Conservation (phyloP, 2,329 filamentous ascomycete genomes). For the Waltergamsia citrina region DNA sequence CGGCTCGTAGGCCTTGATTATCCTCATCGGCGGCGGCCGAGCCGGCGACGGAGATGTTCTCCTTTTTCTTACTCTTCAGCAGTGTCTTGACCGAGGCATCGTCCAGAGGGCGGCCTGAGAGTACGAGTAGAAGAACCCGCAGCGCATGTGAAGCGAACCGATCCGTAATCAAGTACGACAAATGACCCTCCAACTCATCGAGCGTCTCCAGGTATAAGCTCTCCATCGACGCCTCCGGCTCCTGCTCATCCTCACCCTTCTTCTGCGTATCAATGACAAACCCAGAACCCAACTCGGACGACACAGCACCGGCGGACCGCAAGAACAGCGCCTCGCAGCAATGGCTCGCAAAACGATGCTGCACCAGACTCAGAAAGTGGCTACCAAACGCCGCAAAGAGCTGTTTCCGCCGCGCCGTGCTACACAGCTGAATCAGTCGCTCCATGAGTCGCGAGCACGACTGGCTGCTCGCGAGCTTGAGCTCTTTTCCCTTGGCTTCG, state of each 20-base stretch:
- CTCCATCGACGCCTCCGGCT: conserved; percentile 62
- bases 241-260: conserved; percentile 31
- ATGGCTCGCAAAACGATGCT: conserved; percentile 94
- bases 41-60: conserved; percentile 60
- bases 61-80: conserved; percentile 89
- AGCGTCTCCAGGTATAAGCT: conserved; percentile 74
- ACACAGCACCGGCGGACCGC: conserved; percentile 69
- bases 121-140: conserved; percentile 73
- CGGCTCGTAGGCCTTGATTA: conserved; percentile 36
- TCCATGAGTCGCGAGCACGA: conserved; percentile 92
- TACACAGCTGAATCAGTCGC: conserved; percentile 75
- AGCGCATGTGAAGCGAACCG: conserved; percentile 84
- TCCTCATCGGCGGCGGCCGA: conserved; percentile 38
- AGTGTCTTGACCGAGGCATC: conserved; percentile 59
- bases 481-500: conserved; percentile 83
- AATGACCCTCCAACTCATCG: conserved; percentile 77
- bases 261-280: conserved; percentile 31
- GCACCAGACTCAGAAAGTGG: conserved; percentile 82
- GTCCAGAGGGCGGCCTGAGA: conserved; percentile 75
- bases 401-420: conserved; percentile 69
- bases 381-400: conserved; percentile 78
- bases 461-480: conserved; percentile 94
- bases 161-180: conserved; percentile 79
- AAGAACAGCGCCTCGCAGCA: conserved; percentile 93
- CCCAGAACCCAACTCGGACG: conserved; percentile 51